Evolutionary conservation across 345 rosid genomes (phyloP).

Genomic region (Iberis pinnata): DNA sequence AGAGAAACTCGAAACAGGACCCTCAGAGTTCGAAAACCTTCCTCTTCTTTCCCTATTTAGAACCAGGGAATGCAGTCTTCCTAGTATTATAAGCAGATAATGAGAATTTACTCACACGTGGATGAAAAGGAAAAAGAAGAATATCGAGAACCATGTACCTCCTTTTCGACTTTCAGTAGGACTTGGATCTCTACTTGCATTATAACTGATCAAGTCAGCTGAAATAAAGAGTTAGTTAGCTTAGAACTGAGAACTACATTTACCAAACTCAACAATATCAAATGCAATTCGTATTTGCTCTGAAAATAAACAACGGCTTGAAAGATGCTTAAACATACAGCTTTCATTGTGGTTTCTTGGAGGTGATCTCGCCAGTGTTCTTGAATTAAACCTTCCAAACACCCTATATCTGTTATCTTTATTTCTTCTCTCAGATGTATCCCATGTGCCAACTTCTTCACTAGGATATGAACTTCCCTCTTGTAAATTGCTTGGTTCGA

Average conservation of each 20-base stretch:
- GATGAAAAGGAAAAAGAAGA: slow-evolving; percentile 11
- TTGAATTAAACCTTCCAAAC: slow-evolving; percentile 41
- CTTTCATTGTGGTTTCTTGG: slow-evolving; percentile 44
- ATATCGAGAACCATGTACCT: slow-evolving; percentile 43
- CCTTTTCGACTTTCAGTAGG: slow-evolving; percentile 51
- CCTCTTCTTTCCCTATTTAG: slow-evolving; percentile 78
- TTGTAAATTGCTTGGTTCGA: slow-evolving; percentile 33
- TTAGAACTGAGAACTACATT: slow-evolving; percentile 15
- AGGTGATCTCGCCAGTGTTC: slow-evolving; percentile 44
- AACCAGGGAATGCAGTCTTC: slow-evolving; percentile 55
- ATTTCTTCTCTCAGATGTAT: slow-evolving; percentile 43
- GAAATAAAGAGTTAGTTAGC: slow-evolving; percentile 31
- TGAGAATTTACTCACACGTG: slow-evolving; percentile 5
- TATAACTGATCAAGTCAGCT: slow-evolving; percentile 53
- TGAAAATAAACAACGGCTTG: slow-evolving; percentile 1
- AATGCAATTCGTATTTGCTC: slow-evolving; percentile 3
- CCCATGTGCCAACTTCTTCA: slow-evolving; percentile 41
- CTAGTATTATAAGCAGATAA: slow-evolving; percentile 34
- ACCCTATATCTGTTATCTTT: slow-evolving; percentile 46
- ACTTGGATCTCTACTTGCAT: slow-evolving; percentile 42
- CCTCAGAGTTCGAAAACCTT: slow-evolving; percentile 49
- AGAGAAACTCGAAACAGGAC: slow-evolving; percentile 40
- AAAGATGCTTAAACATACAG: slow-evolving; percentile 42
- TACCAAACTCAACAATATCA: slow-evolving; percentile 9
- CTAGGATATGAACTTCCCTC: slow-evolving; percentile 40